These are phyloP conservation scores for Talaromyces adpressus DNA, from an alignment of 495 filamentous ascomycete genomes.

Conservation along the genomic window DNA sequence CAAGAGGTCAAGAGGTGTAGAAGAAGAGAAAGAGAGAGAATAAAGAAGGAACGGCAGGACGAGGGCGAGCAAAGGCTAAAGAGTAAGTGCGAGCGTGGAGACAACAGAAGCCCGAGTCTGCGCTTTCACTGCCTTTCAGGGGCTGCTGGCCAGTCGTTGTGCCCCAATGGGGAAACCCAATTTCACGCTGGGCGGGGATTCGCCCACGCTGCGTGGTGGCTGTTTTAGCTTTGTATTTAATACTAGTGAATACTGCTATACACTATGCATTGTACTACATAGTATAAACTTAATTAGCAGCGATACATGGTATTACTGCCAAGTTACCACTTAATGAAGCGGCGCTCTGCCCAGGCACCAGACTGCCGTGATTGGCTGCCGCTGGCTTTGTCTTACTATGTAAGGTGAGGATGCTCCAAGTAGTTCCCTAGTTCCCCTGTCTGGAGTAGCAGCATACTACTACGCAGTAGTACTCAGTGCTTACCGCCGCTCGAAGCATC, in stretches of 20 bases:
- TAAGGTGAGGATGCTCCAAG: background rate
- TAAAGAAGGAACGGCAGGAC: slow-evolving; percentile 13
- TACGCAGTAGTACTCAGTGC: no score
- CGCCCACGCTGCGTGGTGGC: background rate
- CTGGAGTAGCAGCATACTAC: background rate
- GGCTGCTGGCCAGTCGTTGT: background rate
- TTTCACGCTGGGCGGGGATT: background rate
- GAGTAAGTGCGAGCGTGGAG: background rate
- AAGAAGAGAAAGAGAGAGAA: slow-evolving; percentile 28
- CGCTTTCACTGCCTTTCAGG: background rate
- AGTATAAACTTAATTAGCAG: background rate
- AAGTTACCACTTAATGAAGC: background rate
- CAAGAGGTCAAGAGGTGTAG: slow-evolving; percentile 20
- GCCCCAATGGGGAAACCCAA: background rate
- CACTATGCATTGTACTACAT: background rate
- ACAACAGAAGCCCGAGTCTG: background rate
- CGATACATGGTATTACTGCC: background rate
- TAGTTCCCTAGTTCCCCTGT: slow-evolving; percentile 5
- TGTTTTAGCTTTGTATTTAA: background rate
- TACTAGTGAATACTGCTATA: background rate
- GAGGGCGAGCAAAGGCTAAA: background rate
- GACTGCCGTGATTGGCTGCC: background rate
- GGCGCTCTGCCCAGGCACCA: slow-evolving; percentile 5
- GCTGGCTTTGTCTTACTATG: no score
- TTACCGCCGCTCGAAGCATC: no score